Percentiles rank a stretch among this genome's conserved stretches.
Conservation (phyloP, 352 stramenopile genomes). For the Globisporangium irregulare region DNA sequence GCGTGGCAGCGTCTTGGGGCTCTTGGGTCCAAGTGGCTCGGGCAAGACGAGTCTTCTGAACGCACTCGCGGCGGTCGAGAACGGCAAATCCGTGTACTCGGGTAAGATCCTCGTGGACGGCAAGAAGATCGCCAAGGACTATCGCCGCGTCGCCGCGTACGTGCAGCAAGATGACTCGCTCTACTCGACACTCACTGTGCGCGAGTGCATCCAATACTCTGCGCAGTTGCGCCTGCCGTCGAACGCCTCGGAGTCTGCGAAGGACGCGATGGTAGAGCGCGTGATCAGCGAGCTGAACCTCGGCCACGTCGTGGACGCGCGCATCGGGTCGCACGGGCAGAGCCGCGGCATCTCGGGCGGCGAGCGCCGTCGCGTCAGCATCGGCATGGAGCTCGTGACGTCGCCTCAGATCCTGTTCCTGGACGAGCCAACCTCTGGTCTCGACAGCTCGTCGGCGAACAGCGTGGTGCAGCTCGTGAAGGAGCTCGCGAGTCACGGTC, state of each 20-base stretch:
- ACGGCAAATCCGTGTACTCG: constrained; percentile 46
- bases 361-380: constrained; percentile 90
- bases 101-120: constrained; percentile 67
- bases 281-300: constrained; percentile 77
- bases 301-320: constrained; percentile 51
- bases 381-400: constrained; percentile 93
- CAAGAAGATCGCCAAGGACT: constrained; percentile 47
- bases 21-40: constrained; percentile 75
- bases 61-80: constrained; percentile 68
- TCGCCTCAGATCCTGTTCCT: constrained; percentile 85
- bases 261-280: constrained; percentile 65
- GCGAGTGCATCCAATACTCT: constrained; percentile 83
- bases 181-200: constrained; percentile 77
- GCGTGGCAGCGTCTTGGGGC: constrained; percentile 59
- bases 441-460: constrained; percentile 90
- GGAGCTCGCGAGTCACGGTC: constrained; percentile 72
- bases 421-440: constrained; percentile 91
- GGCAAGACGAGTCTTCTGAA: constrained; percentile 86
- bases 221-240: constrained; percentile 67
- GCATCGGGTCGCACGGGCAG: constrained; percentile 43
- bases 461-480: constrained; percentile 90
- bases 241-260: constrained; percentile 43
- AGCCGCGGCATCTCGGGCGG: constrained; percentile 91
- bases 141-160: constrained; percentile 78
- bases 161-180: constrained; percentile 87